Conservation (phyloP, 1,139 yeast genomes). For the Diutina siamensis region DNA sequence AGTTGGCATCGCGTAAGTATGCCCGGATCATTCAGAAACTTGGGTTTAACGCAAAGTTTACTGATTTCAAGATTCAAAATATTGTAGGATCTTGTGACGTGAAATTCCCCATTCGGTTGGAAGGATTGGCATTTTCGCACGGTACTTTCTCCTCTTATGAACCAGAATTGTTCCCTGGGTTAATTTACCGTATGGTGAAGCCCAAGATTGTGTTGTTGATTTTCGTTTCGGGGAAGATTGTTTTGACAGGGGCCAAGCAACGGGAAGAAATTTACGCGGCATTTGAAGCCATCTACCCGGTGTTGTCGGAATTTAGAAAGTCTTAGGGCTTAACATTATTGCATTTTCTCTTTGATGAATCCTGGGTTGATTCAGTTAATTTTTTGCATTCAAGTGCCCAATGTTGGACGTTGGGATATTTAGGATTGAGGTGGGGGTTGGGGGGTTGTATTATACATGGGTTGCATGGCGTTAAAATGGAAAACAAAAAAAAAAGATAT, state of each 20-base stretch:
- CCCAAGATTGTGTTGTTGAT: constrained; percentile 94
- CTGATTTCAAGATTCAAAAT: constrained; percentile 95
- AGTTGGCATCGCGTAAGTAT: constrained; percentile 91
- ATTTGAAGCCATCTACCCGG: constrained; percentile 96
- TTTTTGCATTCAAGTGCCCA: neutral
- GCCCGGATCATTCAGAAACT: constrained; percentile 97
- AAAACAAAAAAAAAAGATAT: neutral
- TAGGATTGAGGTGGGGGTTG: neutral
- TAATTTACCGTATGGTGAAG: constrained; percentile 98
- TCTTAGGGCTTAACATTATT: constrained; percentile 20
- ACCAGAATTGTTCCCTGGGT: constrained; percentile 97
- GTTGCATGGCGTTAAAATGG: neutral
- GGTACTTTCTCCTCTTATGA: constrained; percentile 98
- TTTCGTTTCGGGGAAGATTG: constrained; percentile 96
- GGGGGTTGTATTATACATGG: neutral
- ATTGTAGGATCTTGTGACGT: constrained; percentile 99
- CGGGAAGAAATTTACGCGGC: constrained; percentile 98
- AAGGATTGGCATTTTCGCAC: constrained; percentile 96
- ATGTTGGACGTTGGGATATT: neutral
- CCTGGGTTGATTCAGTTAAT: neutral
- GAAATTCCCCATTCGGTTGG: constrained; percentile 92
- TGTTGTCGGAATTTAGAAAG: constrained; percentile 94
- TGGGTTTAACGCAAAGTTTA: constrained; percentile 92
- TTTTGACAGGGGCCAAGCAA: constrained; percentile 96
- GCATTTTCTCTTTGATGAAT: neutral